phyloP scores from a whole-genome alignment of 306 rosid genomes.

The Rosa chinensis region DNA sequence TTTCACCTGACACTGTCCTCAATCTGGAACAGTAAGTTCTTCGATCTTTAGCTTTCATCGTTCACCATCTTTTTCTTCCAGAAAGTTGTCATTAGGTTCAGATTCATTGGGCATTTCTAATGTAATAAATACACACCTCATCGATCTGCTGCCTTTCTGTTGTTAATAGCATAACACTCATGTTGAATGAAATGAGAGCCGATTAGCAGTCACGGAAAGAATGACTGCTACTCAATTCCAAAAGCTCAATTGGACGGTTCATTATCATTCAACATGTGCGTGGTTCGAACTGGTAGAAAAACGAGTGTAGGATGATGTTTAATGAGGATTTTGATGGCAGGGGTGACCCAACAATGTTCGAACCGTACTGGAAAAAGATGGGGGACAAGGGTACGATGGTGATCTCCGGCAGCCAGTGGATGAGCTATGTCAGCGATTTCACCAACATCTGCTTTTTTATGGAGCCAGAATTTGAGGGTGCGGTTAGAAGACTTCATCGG shows the following conservation, averaged over 20 bases:
- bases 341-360: slow-evolving; percentile 60
- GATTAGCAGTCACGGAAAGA: background rate
- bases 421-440: slow-evolving; percentile 54
- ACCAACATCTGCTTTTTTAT: slow-evolving; percentile 60
- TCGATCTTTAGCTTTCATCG: background rate
- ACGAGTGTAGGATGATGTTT: background rate
- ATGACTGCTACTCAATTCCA: no score
- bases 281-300: background rate
- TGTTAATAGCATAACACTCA: background rate
- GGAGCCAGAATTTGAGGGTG: slow-evolving; percentile 45
- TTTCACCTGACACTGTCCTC: slow-evolving; percentile 22
- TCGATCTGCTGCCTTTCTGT: background rate
- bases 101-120: background rate
- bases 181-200: background rate
- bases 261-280: background rate
- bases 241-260: background rate
- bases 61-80: background rate
- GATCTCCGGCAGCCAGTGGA: slow-evolving; percentile 50
- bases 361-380: slow-evolving; percentile 51
- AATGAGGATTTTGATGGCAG: slow-evolving; percentile 30
- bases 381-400: slow-evolving; percentile 54
- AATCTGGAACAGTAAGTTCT: slow-evolving; percentile 50
- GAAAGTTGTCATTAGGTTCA: background rate
- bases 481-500: slow-evolving; percentile 49
- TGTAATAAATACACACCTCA: background rate